Conservation (phyloP, 352 stramenopile species). For the Blastocystis sp. region DNA sequence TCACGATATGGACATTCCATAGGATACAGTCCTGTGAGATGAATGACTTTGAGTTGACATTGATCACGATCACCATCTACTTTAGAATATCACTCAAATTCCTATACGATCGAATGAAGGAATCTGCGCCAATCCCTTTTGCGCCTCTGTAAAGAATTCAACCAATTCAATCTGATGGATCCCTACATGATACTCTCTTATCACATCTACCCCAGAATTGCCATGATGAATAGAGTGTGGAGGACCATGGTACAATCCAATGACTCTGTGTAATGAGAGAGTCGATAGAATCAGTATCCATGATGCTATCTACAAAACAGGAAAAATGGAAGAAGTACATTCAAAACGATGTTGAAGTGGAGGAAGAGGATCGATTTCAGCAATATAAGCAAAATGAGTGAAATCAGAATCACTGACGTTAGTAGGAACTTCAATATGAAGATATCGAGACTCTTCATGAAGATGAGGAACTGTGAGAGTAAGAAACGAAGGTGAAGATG, state of each 20-base stretch:
- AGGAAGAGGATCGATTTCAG: background rate
- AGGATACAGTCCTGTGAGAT: background rate
- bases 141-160: background rate
- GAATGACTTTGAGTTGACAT: background rate
- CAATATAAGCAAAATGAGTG: background rate
- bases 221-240: background rate
- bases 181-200: background rate
- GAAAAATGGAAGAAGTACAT: background rate
- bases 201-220: background rate
- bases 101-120: no score
- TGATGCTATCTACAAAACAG: background rate
- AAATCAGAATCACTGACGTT: background rate
- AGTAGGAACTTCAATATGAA: background rate
- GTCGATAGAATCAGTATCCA: background rate
- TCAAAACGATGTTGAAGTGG: background rate
- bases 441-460: background rate
- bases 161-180: background rate
- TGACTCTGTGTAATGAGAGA: background rate
- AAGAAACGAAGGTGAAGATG: background rate
- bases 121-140: background rate
- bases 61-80: background rate
- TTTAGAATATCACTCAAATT: background rate
- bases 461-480: background rate
- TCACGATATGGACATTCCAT: constrained; percentile 3
- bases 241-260: constrained; percentile 33